Conservation (phyloP, 1,139 yeast genomes). For the Candida sanyaensis region DNA sequence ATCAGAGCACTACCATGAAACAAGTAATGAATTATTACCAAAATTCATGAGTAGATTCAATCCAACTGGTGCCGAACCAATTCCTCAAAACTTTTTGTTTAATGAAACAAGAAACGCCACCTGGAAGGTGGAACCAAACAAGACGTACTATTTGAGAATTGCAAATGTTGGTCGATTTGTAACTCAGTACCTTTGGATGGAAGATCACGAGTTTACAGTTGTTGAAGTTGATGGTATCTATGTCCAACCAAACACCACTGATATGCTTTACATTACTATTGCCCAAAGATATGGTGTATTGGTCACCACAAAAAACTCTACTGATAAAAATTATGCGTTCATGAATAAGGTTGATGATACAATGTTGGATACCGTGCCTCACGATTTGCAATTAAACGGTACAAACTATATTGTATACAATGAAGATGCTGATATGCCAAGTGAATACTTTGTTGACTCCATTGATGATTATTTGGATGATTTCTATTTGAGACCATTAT, state of each 20-base stretch:
- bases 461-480: slow-evolving; percentile 51
- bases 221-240: slow-evolving; percentile 77
- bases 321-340: slow-evolving; percentile 57
- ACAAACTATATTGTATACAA: slow-evolving; percentile 59
- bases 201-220: slow-evolving; percentile 65
- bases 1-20: slow-evolving; percentile 63
- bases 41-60: slow-evolving; percentile 62
- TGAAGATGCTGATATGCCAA: slow-evolving; percentile 26
- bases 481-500: slow-evolving; percentile 51
- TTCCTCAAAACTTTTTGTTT: slow-evolving; percentile 65
- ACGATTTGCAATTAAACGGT: slow-evolving; percentile 51
- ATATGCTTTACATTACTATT: slow-evolving; percentile 60
- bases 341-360: slow-evolving; percentile 61
- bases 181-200: slow-evolving; percentile 66
- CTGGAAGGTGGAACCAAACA: slow-evolving; percentile 59
- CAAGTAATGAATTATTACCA: slow-evolving; percentile 43
- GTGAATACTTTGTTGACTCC: slow-evolving; percentile 24
- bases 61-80: slow-evolving; percentile 85
- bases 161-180: slow-evolving; percentile 71
- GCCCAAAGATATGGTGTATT: slow-evolving; percentile 73
- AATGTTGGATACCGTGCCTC: slow-evolving; percentile 68
- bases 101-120: slow-evolving; percentile 64
- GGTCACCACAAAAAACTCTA: slow-evolving; percentile 52
- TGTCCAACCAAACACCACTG: slow-evolving; percentile 56
- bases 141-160: slow-evolving; percentile 63